phyloP scores from a whole-genome alignment of 768 basidiomycete species.

The Jaapia argillacea region DNA sequence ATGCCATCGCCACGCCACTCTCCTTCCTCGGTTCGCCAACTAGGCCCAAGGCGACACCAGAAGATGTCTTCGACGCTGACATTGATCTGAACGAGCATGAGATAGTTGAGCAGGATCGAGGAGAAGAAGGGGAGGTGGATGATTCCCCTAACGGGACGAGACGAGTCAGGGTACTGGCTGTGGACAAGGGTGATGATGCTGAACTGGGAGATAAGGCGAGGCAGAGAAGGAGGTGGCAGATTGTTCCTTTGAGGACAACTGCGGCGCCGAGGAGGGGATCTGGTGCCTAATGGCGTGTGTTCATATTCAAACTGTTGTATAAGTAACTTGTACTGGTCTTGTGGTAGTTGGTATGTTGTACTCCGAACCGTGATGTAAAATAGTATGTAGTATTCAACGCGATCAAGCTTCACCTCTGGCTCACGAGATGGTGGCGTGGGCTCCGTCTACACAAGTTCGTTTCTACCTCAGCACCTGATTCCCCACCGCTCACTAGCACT shows the following conservation, averaged over 20 bases:
- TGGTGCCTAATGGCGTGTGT: too few relatives aligned
- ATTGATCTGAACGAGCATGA: slow-evolving; percentile 75
- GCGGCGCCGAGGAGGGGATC: too few relatives aligned
- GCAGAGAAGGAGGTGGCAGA: slow-evolving; percentile 37
- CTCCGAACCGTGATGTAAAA: too few relatives aligned
- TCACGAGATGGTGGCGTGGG: too few relatives aligned
- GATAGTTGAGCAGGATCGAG: slow-evolving; percentile 66
- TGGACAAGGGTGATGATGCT: slow-evolving; percentile 29
- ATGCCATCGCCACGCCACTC: slow-evolving; percentile 43
- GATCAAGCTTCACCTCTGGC: too few relatives aligned
- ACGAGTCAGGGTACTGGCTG: slow-evolving; percentile 41
- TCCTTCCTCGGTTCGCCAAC: slow-evolving; percentile 8
- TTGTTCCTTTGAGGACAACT: slow-evolving; percentile 35
- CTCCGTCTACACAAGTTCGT: too few relatives aligned
- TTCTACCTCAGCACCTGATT: too few relatives aligned
- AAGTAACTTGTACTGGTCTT: too few relatives aligned
- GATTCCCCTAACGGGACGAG: slow-evolving; percentile 52
- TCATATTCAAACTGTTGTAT: too few relatives aligned
- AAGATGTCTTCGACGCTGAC: slow-evolving; percentile 54
- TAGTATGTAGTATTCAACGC: too few relatives aligned
- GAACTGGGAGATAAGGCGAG: slow-evolving; percentile 24
- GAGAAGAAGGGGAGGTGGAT: slow-evolving; percentile 72
- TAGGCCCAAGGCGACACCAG: slow-evolving; percentile 40
- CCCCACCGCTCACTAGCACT: too few relatives aligned
- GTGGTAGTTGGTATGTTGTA: too few relatives aligned